Evolutionary conservation across 2,329 filamentous ascomycete species (phyloP), one percentile per base, ranked within the genome.

Genomic region (Plenodomus tracheiphilus): DNA sequence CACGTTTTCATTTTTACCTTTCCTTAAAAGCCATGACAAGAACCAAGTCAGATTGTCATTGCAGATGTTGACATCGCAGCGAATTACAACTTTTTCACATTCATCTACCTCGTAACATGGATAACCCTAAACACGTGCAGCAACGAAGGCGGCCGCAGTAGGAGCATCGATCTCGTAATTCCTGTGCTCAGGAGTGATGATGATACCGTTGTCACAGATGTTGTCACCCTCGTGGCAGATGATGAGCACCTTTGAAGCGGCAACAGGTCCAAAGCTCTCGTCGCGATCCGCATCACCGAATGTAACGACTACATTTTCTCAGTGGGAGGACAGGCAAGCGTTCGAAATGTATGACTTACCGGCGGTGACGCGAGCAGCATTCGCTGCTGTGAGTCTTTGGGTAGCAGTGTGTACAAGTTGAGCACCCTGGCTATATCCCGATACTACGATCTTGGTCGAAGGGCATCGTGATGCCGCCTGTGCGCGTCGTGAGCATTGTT

Each of bases 321-420:
- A 46, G 39, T 6, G 16, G 13, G 7, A 42, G 1, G 4, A 16
- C 30, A 17, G 2, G 8, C 39, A n/a, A 28, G 22, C 22, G 5
- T 3, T 19, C 15, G 16, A 19, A 36, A 15, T 1, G 15, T 25
- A 15, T 20, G 4, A 58, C 56, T 46, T 39, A 62, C 61, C 58
- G 19, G 65, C 61, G 45, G 53, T 54, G 20, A 68, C 55, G 16
- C 56, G 53, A 4, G 58, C 58, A 9, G 61, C 60, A 10, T 47
- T 49, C 2, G 61, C 51, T 8, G 65, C 57, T 9, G 57, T 51
- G 8, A 65, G 58, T 39, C 58, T 62, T 40, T 64, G 60, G 2
- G 74, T 74, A 1, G 75, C 76, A 20, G 75, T 76, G 64, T 80
- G 78, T 1, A 78, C 75, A 2, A 74, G 56, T 46, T 73, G 68